These are phyloP conservation scores for Nakazawaea ishiwadae DNA, from an alignment of 805 yeast genomes.

Conservation along the genomic window DNA sequence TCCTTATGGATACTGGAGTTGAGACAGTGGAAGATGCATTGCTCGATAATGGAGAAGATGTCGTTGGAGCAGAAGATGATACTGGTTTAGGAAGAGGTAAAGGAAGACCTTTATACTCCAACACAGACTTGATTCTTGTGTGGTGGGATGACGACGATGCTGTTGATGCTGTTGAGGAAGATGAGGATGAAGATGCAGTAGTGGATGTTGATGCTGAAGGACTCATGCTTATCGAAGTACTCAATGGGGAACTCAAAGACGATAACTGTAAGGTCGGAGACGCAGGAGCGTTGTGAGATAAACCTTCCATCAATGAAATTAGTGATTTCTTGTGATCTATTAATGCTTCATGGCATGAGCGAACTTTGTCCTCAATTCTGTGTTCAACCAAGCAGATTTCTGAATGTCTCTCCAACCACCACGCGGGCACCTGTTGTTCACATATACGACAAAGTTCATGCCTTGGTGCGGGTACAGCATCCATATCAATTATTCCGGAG, in stretches of 20 bases:
- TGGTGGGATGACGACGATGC: constrained; percentile 7
- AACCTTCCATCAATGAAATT: constrained; percentile 34
- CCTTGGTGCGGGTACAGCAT: constrained; percentile 71
- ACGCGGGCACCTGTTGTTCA: constrained; percentile 84
- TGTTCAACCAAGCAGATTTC: constrained; percentile 86
- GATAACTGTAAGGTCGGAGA: constrained; percentile 6
- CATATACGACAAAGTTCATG: constrained; percentile 87
- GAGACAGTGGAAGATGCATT: constrained; percentile 17
- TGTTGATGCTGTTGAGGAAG: constrained; percentile 11
- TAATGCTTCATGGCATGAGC: constrained; percentile 67
- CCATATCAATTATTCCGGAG: constrained; percentile 57
- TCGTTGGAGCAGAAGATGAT: constrained; percentile 3
- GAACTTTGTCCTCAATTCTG: constrained; percentile 72
- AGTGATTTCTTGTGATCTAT: constrained; percentile 63
- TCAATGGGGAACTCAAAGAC: constrained; percentile 10
- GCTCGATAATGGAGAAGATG: constrained; percentile 14
- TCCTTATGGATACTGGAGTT: constrained; percentile 24
- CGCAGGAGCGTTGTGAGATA: constrained; percentile 20
- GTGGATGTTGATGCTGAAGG: constrained; percentile 23
- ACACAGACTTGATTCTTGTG: constrained; percentile 16
- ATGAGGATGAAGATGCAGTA: constrained; percentile 24
- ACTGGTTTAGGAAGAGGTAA: constrained; percentile 28
- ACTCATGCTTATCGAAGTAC: constrained; percentile 15
- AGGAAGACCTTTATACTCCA: constrained; percentile 56
- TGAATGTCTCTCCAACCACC: constrained; percentile 95